Evolutionary conservation across 371 early-diverging fungal species (phyloP), one percentile per base, ranked within the genome.

Genomic region (Mortierella sp.): DNA sequence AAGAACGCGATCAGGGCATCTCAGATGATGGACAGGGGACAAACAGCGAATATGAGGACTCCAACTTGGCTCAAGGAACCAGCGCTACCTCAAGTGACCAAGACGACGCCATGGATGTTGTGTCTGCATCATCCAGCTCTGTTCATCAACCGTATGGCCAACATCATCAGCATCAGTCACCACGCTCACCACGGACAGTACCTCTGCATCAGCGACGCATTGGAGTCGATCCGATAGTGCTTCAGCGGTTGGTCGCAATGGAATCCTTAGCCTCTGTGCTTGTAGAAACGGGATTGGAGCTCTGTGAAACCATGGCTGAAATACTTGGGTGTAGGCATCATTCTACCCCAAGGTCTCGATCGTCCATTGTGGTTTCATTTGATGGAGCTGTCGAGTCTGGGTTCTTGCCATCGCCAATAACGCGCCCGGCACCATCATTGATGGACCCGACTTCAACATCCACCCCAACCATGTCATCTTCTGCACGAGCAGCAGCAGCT

Each of bases 291-390:
- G 76, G 76, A 34, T 53, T 76, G 2, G 76, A 76, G 29, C 57
- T 76, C 24, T 76, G 69, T 34, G 64, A 49, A 22, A 68, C 76
- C 13, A 57, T 76, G 69, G 76, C 65, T 2, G 76, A 76, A 29
- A 57, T 45, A 0, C 53, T 74, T n/a, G 74, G 74, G 14, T 53
- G 31, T 55, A 57, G 60, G 31, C 25, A 67, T 6, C 46, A 22
- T n/a, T 40, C 47, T 29, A n/a, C 45, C 6, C 28, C 54, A 1
- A 17, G 47, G 7, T 19, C 41, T 22, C 37, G 53, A 4, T 17
- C 31, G 13, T 10, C 60, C 16, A 43, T 17, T 3, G 12, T 29
- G 24, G 45, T 28, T 13, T 16, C 22, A 21, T 41, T 41, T 28
- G 19, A 28, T 43, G 29, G 47, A 22, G 16, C 22, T n/a, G 25